Evolutionary conservation across 176 grass and related monocot genomes (phyloP), one percentile per base, ranked within the genome.

Genomic region (Cymbopogon citratus): DNA sequence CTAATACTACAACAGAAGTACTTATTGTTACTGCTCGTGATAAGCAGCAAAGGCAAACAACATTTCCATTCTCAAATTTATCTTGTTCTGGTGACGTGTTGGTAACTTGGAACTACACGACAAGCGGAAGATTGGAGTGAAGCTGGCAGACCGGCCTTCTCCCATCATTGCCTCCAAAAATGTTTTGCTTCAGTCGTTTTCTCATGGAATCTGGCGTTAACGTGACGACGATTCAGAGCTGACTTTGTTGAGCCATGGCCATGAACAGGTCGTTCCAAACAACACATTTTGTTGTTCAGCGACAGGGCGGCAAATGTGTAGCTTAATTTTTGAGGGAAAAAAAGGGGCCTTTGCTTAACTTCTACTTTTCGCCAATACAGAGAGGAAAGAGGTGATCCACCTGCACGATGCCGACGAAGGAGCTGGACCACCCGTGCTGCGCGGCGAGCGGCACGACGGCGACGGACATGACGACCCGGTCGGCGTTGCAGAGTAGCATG

Each of bases 391-490:
- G 54, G 12, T 16, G 36, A 43, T 19, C 7, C 1, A 12, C 94
- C 90, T 97, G 94, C 27, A 97, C 94, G 75, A 97, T 92, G 48
- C 94, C 94, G 24, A 94, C 43, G 83, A 97, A 97, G 46, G 91
- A 85, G 76, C 91, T 94, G 69, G 91, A 91, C 94, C 94, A 97
- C 3, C 91, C 94, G 78, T 97, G 74, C 73, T 90, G 84, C 38
- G 91, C 89, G 75, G 94, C 90, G 64, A 97, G 73, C 39, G 94
- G 94, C 68, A 97, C 94, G 48, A 97, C 87, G 80, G 94, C 94
- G 52, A 97, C 94, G 84, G 94, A 97, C 94, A 97, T 97, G 80
- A 97, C 94, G 83, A 97, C 94, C 75, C 94, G 89, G 83, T 97
- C 87, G 29, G 94, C 94, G 91, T 97, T 97, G 88, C 94, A 97